A percentile compares a stretch with the other conserved stretches of the same genome.
Conservation (phyloP, 768 basidiomycete genomes). For the Artomyces pyxidatus region DNA sequence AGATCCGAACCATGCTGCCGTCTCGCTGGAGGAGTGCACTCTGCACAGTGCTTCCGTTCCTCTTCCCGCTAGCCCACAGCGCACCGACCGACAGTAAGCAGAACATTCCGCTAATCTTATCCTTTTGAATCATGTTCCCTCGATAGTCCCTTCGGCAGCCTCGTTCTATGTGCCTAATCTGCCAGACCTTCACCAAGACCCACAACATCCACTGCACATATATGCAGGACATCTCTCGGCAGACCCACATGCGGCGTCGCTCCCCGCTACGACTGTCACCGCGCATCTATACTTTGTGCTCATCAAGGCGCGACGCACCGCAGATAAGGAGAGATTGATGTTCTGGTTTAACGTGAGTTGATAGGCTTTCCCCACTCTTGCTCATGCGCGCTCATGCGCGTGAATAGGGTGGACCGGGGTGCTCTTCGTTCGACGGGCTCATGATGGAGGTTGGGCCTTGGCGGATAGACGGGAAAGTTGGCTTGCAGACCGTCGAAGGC, state of each 20-base stretch:
- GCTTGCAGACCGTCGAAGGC: conserved; percentile 67
- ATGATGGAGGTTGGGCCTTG: conserved; percentile 99
- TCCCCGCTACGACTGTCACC: conserved; percentile 49
- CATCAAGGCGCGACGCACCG: conserved; percentile 75
- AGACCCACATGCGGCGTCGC: conserved; percentile 51
- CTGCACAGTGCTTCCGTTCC: background rate
- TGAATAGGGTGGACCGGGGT: conserved; percentile 85
- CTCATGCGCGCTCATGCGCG: background rate
- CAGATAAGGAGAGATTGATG: conserved; percentile 85
- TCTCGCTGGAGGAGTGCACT: background rate
- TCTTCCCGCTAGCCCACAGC: background rate
- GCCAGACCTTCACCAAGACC: conserved; percentile 70
- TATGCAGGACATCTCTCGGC: conserved; percentile 83
- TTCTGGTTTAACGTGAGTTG: conserved; percentile 97
- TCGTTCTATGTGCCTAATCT: conserved; percentile 76
- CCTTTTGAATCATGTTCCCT: background rate
- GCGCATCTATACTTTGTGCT: conserved; percentile 86
- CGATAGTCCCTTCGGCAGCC: conserved; percentile 70
- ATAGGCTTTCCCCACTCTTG: background rate
- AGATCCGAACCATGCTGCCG: background rate
- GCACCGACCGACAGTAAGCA: background rate
- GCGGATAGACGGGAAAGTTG: conserved; percentile 64
- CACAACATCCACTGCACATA: conserved; percentile 62
- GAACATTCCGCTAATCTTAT: background rate
- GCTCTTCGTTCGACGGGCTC: conserved; percentile 93